Evolutionary conservation across 176 grass and related monocot species (phyloP).

Genomic region (Pontederia crassipes): DNA sequence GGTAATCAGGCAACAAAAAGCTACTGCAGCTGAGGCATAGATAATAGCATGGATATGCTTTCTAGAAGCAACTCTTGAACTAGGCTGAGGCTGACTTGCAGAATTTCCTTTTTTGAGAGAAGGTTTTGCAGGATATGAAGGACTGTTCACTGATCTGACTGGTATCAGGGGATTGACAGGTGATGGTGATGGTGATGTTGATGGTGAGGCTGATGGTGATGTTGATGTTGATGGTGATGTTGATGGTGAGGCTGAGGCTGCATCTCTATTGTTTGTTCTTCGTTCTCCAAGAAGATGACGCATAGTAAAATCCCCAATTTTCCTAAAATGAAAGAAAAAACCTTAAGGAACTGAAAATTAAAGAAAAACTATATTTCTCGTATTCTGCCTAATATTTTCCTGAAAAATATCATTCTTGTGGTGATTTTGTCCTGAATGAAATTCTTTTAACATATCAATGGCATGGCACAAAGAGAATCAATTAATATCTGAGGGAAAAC

Average conservation of each 20-base stretch:
- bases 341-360: too few species aligned
- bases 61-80: background rate
- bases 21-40: constrained; percentile 30
- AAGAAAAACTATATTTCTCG: too few species aligned
- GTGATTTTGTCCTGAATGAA: too few species aligned
- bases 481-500: too few species aligned
- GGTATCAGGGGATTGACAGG: background rate
- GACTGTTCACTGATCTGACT: background rate
- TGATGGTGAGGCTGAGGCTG: background rate
- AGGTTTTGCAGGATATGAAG: background rate
- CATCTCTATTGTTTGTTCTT: background rate
- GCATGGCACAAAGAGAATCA: too few species aligned
- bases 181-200: background rate
- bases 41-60: constrained; percentile 17
- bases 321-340: background rate
- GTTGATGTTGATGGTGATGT: background rate
- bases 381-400: too few species aligned
- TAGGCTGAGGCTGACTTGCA: background rate
- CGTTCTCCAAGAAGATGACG: background rate
- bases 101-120: too few species aligned
- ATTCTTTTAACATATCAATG: too few species aligned
- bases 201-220: background rate
- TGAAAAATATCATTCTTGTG: too few species aligned
- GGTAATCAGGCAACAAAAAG: constrained; percentile 22
- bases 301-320: background rate